phyloP scores from a whole-genome alignment of 202 grass and related monocot genomes.

The Digitaria exilis region DNA sequence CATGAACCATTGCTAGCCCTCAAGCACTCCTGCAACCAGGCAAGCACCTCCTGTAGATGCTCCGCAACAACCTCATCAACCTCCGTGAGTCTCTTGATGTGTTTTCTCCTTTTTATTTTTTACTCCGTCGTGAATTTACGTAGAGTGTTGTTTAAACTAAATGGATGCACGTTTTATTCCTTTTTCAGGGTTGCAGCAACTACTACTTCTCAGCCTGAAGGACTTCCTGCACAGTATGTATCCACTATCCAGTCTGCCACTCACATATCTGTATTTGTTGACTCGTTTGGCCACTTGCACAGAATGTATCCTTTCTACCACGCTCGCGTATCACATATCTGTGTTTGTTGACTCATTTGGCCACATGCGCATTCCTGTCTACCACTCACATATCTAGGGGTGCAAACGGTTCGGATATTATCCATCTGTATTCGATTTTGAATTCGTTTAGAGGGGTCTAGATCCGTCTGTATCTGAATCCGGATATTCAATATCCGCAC shows the following conservation, averaged over 20 bases:
- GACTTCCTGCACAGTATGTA: conserved; percentile 50
- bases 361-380: too few species aligned
- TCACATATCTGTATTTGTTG: conserved; percentile 3
- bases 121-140: conserved; percentile 17
- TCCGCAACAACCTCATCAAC: conserved; percentile 52
- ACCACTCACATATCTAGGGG: too few species aligned
- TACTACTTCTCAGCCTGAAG: conserved; percentile 50
- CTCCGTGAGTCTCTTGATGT: conserved; percentile 49
- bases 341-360: neutral
- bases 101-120: neutral
- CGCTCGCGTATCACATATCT: conserved; percentile 26
- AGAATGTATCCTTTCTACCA: conserved; percentile 32
- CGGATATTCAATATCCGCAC: too few species aligned
- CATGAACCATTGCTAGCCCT: conserved; percentile 55
- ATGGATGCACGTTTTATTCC: neutral
- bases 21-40: conserved; percentile 50
- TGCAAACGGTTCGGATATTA: too few species aligned
- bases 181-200: conserved; percentile 47
- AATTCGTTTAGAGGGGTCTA: too few species aligned
- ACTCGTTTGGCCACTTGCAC: neutral
- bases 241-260: conserved; percentile 32
- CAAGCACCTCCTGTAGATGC: conserved; percentile 50
- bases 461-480: too few species aligned
- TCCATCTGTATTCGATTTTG: too few species aligned
- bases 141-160: conserved; percentile 23